Conservation (phyloP, 768 basidiomycete species). For the Mycena sanguinolenta region DNA sequence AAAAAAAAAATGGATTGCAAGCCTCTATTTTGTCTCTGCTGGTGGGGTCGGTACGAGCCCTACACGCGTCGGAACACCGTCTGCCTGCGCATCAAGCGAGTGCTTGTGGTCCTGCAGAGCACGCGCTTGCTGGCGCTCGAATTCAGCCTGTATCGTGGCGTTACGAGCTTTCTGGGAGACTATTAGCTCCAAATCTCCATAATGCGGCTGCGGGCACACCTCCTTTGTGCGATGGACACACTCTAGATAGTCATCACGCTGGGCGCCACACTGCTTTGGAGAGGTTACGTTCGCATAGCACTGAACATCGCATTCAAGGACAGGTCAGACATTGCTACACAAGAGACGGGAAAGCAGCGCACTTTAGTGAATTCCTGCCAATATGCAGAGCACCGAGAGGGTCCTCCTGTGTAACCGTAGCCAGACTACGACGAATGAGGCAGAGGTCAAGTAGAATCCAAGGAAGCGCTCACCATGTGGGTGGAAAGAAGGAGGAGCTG, state of each 20-base stretch:
- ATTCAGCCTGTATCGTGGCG: constrained; percentile 24
- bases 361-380: constrained; percentile 37
- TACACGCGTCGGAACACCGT: constrained; percentile 30
- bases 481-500: background rate
- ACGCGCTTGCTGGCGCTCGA: constrained; percentile 10
- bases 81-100: constrained; percentile 27
- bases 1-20: background rate
- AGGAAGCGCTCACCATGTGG: constrained; percentile 6
- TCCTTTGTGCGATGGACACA: constrained; percentile 34
- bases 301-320: background rate
- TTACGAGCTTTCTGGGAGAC: constrained; percentile 29
- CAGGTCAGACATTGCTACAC: background rate
- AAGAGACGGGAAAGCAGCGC: background rate
- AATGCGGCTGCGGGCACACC: constrained; percentile 15
- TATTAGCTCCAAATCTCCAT: background rate
- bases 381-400: constrained; percentile 35
- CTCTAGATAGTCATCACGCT: constrained; percentile 36
- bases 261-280: constrained; percentile 10
- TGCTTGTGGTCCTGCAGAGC: constrained; percentile 31
- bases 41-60: constrained; percentile 30
- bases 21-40: constrained; percentile 14
- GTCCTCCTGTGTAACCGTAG: constrained; percentile 33
- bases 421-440: constrained; percentile 25
- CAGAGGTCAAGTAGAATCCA: background rate
- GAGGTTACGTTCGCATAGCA: constrained; percentile 24